Evolutionary conservation across 306 rosid species (phyloP).

Genomic region (Quillaja saponaria): DNA sequence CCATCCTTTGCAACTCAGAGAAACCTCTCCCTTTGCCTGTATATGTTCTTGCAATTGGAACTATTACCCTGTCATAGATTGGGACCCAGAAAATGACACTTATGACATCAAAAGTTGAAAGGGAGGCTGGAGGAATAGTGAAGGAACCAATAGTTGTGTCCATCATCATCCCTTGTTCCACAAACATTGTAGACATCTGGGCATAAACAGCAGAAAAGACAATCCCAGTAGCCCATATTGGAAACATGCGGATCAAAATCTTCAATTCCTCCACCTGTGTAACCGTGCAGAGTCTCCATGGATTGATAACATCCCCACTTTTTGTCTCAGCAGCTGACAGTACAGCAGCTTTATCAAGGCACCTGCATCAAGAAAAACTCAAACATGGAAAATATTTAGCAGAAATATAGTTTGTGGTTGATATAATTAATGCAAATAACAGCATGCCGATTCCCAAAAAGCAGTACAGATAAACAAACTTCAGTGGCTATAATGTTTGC

Average conservation of each 20-base stretch:
- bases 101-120: slow-evolving; percentile 69
- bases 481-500: not conserved
- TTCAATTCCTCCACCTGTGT: slow-evolving; percentile 96
- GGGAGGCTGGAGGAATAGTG: slow-evolving; percentile 90
- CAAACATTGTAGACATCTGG: slow-evolving; percentile 93
- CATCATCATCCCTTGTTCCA: slow-evolving; percentile 91
- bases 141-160: slow-evolving; percentile 76
- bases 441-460: slow-evolving; percentile 1
- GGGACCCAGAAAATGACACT: slow-evolving; percentile 97
- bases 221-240: slow-evolving; percentile 90
- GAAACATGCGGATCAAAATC: slow-evolving; percentile 92
- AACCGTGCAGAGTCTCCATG: slow-evolving; percentile 88
- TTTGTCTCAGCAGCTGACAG: slow-evolving; percentile 56
- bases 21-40: slow-evolving; percentile 88
- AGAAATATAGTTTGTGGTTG: slow-evolving; percentile 1
- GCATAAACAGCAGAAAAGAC: slow-evolving; percentile 89
- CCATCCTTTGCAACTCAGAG: slow-evolving; percentile 94
- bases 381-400: not conserved
- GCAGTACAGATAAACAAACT: slow-evolving; percentile 4
- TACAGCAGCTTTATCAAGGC: slow-evolving; percentile 87
- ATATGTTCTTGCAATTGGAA: slow-evolving; percentile 75
- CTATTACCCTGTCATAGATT: slow-evolving; percentile 66
- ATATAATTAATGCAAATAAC: not conserved
- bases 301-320: slow-evolving; percentile 60
- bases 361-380: slow-evolving; percentile 51